Evolutionary conservation across 257 asterid species (phyloP), one percentile per base, ranked within the genome.

Genomic region (Rubia yunnanensis): DNA sequence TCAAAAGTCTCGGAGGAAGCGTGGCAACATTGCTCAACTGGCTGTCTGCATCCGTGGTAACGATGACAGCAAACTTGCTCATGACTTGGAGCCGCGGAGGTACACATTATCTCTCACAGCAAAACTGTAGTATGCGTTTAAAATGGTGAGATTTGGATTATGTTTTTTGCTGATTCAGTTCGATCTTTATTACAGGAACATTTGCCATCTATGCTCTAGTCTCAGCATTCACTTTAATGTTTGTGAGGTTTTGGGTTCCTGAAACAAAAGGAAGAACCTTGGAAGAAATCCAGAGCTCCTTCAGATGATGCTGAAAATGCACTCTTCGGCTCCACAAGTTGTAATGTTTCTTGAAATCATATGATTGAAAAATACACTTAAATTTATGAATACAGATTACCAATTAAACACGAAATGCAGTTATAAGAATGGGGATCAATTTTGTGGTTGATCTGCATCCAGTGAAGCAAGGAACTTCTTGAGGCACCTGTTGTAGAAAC

Each of bases 1-100:
- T 91, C 70, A 91, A 91, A 67, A 89, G 98, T 26, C 86, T 91
- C 71, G 98, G 86, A 23, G 98, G 98, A 65, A 91, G 96, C 74
- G 94, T 86, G 54, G 98, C 96, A 54, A 91, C 96, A 28, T 71
- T 91, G 71, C 82, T 85, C 50, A 91, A 88, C 71, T 91, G 98
- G 98, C 73, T 86, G n/a, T 38, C 91, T 0, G 95, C 96, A 14
- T 86, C 92, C 57, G 55, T 82, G 32, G 79, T 88, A 44, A 88
- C 95, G 22, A 82, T 91, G 94, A 72, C 94, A 5, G 95, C 98
- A 32, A 85, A 85, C 77, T 77, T 91, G 74, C 95, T 88, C 34
- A 77, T 91, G 72, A 79, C 86, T 63, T 91, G 98, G 98, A 91
- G 92, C 78, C 81, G 71, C 27, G 98, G 88, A 85, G 96, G 96